A percentile compares a stretch with the other conserved stretches of the same genome.
These are phyloP conservation scores for Candida pini DNA, from an alignment of 805 yeast species.

Conservation along the genomic window DNA sequence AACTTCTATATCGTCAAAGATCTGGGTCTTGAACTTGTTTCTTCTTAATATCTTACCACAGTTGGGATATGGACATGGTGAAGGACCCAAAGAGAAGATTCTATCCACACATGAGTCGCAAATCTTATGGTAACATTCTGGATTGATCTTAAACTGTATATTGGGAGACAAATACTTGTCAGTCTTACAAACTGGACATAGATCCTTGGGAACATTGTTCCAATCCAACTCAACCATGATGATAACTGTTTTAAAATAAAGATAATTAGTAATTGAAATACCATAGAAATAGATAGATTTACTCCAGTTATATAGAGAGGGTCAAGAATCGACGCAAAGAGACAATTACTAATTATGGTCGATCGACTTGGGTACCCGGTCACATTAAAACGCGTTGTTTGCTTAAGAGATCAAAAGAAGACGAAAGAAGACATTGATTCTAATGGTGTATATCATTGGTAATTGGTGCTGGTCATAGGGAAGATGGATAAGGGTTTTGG, in stretches of 20 bases:
- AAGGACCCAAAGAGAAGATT: slow-evolving; percentile 90
- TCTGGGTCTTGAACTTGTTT: slow-evolving; percentile 85
- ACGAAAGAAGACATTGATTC: too few relatives aligned
- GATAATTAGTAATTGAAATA: neutral
- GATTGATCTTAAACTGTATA: slow-evolving; percentile 85
- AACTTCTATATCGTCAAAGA: slow-evolving; percentile 84
- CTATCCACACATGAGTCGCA: slow-evolving; percentile 97
- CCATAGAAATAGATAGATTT: neutral
- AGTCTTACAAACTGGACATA: slow-evolving; percentile 97
- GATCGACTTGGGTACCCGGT: too few relatives aligned
- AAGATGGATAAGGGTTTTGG: too few relatives aligned
- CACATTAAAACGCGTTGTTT: too few relatives aligned
- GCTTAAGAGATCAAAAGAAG: too few relatives aligned
- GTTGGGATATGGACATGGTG: slow-evolving; percentile 90
- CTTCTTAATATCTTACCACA: slow-evolving; percentile 85
- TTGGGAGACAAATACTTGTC: slow-evolving; percentile 91
- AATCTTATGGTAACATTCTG: slow-evolving; percentile 97
- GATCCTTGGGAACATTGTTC: slow-evolving; percentile 30
- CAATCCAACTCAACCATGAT: slow-evolving; percentile 30
- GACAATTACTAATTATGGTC: neutral
- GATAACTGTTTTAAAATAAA: slow-evolving; percentile 7
- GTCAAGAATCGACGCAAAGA: too few relatives aligned
- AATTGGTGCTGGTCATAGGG: too few relatives aligned
- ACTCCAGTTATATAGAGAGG: too few relatives aligned
- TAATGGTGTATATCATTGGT: too few relatives aligned